A percentile compares a stretch with the other conserved stretches of the same genome.
Conservation (phyloP, 225 moss, liverwort and hornwort species). For the Straminergon stramineum region DNA sequence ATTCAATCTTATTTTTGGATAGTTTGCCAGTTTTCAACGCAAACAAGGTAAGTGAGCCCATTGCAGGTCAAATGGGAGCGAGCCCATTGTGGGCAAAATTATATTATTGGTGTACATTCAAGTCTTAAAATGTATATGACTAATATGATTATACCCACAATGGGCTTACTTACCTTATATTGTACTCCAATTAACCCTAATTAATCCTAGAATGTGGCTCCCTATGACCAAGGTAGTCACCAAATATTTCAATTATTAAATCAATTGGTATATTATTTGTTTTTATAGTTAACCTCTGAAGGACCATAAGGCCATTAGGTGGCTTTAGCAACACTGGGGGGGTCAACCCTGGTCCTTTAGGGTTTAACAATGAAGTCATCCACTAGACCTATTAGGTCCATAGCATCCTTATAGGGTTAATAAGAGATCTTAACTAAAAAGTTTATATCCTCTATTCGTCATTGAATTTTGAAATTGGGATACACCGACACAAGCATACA, state of each 20-base stretch:
- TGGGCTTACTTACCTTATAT: background rate
- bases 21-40: background rate
- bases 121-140: too few species aligned
- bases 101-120: too few species aligned
- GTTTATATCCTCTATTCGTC: background rate
- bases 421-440: background rate
- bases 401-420: accelerated
- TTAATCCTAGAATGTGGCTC: accelerated
- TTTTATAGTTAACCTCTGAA: background rate
- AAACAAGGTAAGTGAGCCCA: background rate
- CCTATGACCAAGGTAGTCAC: background rate
- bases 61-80: too few species aligned
- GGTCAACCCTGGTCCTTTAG: too few species aligned
- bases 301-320: too few species aligned
- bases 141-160: too few species aligned
- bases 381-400: accelerated
- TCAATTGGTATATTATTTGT: background rate
- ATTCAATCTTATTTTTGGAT: background rate
- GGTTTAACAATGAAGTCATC: background rate
- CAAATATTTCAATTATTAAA: background rate
- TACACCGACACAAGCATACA: background rate
- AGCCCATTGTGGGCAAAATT: too few species aligned
- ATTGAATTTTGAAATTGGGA: background rate
- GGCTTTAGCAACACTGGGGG: too few species aligned
- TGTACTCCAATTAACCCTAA: too few species aligned